Conservation (phyloP, 768 basidiomycete genomes). For the Kwoniella botswanensis region DNA sequence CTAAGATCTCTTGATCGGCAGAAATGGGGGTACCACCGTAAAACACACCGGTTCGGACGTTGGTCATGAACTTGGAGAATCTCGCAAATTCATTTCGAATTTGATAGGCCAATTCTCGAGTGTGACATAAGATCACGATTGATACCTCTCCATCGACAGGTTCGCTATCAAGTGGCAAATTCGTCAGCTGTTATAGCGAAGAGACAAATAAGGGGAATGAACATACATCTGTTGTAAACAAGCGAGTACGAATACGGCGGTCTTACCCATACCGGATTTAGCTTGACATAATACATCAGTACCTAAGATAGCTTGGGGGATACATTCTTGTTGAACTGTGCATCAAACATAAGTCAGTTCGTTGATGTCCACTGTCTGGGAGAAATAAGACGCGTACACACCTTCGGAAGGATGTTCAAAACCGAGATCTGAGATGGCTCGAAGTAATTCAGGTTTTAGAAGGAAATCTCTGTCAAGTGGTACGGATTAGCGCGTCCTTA, state of each 20-base stretch:
- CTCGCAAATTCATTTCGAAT: slow-evolving; percentile 99
- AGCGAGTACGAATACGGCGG: slow-evolving; percentile 97
- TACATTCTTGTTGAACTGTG: slow-evolving; percentile 98
- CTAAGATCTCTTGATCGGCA: slow-evolving; percentile 90
- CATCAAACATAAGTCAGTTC: background rate
- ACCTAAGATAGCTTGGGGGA: slow-evolving; percentile 97
- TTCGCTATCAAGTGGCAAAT: slow-evolving; percentile 61
- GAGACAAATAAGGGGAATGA: background rate
- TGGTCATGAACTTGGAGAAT: slow-evolving; percentile 99
- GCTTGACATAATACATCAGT: slow-evolving; percentile 99
- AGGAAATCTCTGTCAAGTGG: slow-evolving; percentile 79
- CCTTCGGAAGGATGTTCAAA: slow-evolving; percentile 99
- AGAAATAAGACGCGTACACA: slow-evolving; percentile 52
- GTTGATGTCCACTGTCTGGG: background rate
- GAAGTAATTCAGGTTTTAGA: slow-evolving; percentile 92
- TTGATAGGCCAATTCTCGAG: slow-evolving; percentile 98
- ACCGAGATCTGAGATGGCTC: slow-evolving; percentile 98
- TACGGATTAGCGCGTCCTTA: background rate
- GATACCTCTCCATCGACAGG: slow-evolving; percentile 98
- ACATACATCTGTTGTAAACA: slow-evolving; percentile 85
- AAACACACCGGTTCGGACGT: slow-evolving; percentile 95
- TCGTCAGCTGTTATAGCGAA: background rate
- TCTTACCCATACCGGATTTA: slow-evolving; percentile 92
- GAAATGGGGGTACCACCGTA: slow-evolving; percentile 94
- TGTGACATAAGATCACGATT: slow-evolving; percentile 97